These are phyloP conservation scores for Paradendryphiella salina DNA, from an alignment of 2,329 filamentous ascomycete genomes.

Conservation along the genomic window DNA sequence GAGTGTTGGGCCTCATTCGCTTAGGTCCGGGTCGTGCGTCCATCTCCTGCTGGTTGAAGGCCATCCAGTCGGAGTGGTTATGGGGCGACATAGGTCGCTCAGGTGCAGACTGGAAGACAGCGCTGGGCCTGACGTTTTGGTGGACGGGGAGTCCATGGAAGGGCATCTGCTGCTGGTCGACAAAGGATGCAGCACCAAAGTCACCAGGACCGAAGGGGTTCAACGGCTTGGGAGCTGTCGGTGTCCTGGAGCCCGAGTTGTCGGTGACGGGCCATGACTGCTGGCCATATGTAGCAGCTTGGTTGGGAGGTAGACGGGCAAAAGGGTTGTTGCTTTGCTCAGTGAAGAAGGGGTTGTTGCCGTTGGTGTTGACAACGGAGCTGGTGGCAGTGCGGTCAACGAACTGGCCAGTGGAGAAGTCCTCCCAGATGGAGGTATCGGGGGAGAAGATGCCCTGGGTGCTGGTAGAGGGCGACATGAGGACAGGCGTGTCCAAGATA, in stretches of 20 bases:
- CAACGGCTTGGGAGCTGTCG: conserved; percentile 72
- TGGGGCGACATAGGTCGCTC: conserved; percentile 63
- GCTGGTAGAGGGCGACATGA: conserved; percentile 55
- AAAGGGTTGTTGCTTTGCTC: conserved; percentile 61
- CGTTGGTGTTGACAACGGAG: conserved; percentile 48
- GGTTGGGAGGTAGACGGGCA: conserved; percentile 61
- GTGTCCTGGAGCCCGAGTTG: conserved; percentile 72
- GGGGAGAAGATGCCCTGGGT: conserved; percentile 57
- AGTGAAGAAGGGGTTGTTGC: conserved; percentile 54
- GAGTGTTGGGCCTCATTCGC: conserved; percentile 67
- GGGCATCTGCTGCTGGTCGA: conserved; percentile 47
- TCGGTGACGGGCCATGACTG: conserved; percentile 65
- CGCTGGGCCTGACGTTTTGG: conserved; percentile 52
- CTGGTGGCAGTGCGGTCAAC: conserved; percentile 44
- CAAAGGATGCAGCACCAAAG: conserved; percentile 54
- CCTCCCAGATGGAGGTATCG: conserved; percentile 55
- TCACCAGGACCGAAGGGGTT: conserved; percentile 62
- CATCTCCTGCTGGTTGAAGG: conserved; percentile 56
- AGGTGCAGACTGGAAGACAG: conserved; percentile 53
- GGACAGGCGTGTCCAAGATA: conserved; percentile 48
- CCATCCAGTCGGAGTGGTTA: conserved; percentile 63
- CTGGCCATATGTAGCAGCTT: conserved; percentile 53
- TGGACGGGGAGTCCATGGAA: conserved; percentile 45
- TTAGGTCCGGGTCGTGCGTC: conserved; percentile 54
- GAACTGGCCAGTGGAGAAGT: conserved; percentile 48